Evolutionary conservation across 176 grass and related monocot genomes (phyloP), one percentile per base, ranked within the genome.

Genomic region (Leersia perrieri): DNA sequence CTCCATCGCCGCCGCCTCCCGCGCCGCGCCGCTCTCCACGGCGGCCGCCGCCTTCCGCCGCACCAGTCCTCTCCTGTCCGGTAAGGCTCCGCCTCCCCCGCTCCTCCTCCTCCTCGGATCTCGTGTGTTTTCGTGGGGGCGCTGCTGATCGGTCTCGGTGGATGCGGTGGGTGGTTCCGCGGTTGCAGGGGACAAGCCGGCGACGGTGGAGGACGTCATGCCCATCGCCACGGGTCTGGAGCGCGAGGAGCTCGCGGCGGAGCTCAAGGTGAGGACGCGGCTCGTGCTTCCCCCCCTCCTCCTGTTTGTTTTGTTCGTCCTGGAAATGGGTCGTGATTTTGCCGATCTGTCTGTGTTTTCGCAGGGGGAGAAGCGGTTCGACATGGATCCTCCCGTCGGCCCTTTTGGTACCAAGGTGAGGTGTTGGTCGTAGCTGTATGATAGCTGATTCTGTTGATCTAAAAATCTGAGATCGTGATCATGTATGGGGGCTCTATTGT

Each of bases 361-460:
- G 71, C 77, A 97, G 94, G 94, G 91, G 66, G 88, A 82, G 85
- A 89, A 97, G 87, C 89, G 94, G 74, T 97, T 97, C 71, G 94
- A 97, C 76, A 94, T 93, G 85, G 94, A 90, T 74, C 31, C 94
- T 74, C 66, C 87, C 6, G 85, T 88, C 5, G 94, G 94, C 4
- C 94, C 94, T 35, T 97, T 94, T 8, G 94, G 94, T 75, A 97
- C 94, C 40, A 97, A 97, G 91, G 94, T 97, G 40, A 86, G 89
- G 76, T 58, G 45, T 27, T 45, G 18, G 5, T 27, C 3, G 0
- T 58, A 66, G 1, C 33, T 1, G 7, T 40, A 79, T 18, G 51
- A 29, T 44, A 38, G 11, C 74, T 81, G 15, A 60, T 47, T 74
- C 23, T 16, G 31, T 34, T 36, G 16, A 15, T 63, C 15, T 23